Evolutionary conservation across 495 filamentous ascomycete genomes (phyloP), one percentile per base, ranked within the genome.

Genomic region (Aspergillus nanangensis): DNA sequence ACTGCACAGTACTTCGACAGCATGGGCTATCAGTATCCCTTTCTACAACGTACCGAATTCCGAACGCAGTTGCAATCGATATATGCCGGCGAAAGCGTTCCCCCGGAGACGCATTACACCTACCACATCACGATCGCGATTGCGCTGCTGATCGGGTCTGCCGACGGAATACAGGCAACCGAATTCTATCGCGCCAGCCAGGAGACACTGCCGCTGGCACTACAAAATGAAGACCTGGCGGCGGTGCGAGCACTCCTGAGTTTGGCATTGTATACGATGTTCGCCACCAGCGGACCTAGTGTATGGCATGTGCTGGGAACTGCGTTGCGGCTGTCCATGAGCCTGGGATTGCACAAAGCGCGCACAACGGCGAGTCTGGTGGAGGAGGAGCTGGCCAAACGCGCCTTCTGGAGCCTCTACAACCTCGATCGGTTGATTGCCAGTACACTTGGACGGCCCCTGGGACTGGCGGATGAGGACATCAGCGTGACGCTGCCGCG

Each of bases 271-370:
- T 78, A 77, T 47, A 75, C 75, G 0, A 61, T 74, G 56, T 77
- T 77, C 51, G 62, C 74, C 1, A 72, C 74, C 1, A 57, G 69
- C 3, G 73, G 70, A 0, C 75, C 75, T 1, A 75, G 75, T 35
- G 69, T 78, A 11, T 78, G 75, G 75, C 75, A 78, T 57, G 61
- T 78, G 11, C 48, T 78, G 45, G 75, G 75, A 18, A 59, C 70
- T 0, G 64, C 72, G 5, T 47, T 77, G 51, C 66, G 74, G 7
- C 58, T 78, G 8, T 65, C 74, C 1, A 71, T 70, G 8, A 76
- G 75, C 47, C 55, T 78, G 17, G 74, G 75, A 5, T 36, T 78
- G 7, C 75, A 78, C 41, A 73, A 76, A 33, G 58, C 61, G 17
- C 65, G 71, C 15, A 51, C 69, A 0, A 60, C 59, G 21, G 39